Evolutionary conservation across 345 rosid genomes (phyloP).

Genomic region (Gossypium sturtianum): DNA sequence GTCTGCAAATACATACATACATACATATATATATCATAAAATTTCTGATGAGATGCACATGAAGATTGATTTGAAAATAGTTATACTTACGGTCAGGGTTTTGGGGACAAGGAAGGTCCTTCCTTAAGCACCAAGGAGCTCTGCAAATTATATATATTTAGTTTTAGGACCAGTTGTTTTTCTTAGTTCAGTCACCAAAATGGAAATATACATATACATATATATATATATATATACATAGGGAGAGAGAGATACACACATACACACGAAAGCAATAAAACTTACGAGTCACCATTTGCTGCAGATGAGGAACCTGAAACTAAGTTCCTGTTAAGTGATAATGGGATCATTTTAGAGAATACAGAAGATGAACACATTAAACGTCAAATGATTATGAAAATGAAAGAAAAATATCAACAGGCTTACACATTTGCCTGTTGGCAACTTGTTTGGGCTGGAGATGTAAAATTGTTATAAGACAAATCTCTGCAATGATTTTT

Average conservation of each 20-base stretch:
- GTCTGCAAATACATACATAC: slow-evolving; percentile 28
- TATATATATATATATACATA: too few relatives aligned
- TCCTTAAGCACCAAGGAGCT: slow-evolving; percentile 53
- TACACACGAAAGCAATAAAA: background rate
- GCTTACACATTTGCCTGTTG: slow-evolving; percentile 40
- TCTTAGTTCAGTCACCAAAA: background rate
- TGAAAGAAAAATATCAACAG: slow-evolving; percentile 2
- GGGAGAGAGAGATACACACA: background rate
- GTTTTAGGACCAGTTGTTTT: background rate
- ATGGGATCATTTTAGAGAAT: slow-evolving; percentile 9
- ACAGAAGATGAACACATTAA: background rate
- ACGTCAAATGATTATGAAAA: background rate
- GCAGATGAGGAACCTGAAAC: slow-evolving; percentile 45
- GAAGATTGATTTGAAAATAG: background rate
- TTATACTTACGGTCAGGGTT: slow-evolving; percentile 44
- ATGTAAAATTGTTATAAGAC: slow-evolving; percentile 77
- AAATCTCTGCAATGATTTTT: slow-evolving; percentile 52
- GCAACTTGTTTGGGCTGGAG: slow-evolving; percentile 35
- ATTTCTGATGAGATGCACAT: background rate
- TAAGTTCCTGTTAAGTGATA: slow-evolving; percentile 50
- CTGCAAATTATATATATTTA: slow-evolving; percentile 23
- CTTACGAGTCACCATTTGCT: slow-evolving; percentile 45
- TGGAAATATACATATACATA: background rate
- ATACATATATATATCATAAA: background rate
- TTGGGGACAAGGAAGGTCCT: slow-evolving; percentile 57